Percentiles rank a stretch among this genome's conserved stretches.
These are phyloP conservation scores for Farysia itapuensis DNA, from an alignment of 1,284 basidiomycete species.

Conservation along the genomic window DNA sequence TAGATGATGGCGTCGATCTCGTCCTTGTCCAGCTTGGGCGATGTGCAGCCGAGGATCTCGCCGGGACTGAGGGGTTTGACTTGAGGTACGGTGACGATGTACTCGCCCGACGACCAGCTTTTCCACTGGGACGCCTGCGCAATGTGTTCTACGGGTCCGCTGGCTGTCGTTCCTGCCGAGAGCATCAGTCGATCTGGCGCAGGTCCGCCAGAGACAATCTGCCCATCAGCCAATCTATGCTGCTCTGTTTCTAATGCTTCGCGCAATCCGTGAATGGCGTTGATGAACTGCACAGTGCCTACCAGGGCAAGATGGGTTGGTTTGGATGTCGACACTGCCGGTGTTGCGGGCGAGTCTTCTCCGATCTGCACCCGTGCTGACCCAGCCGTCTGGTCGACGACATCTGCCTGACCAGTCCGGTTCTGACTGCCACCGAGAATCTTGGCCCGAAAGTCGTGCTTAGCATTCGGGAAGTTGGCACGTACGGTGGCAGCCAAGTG, in stretches of 20 bases:
- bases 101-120: conserved; percentile 33
- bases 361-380: conserved; percentile 30
- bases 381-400: conserved; percentile 20
- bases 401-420: conserved; percentile 4
- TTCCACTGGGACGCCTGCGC: conserved; percentile 32
- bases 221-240: conserved; percentile 18
- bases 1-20: conserved; percentile 64
- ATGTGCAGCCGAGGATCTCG: conserved; percentile 95
- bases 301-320: conserved; percentile 52
- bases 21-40: conserved; percentile 68
- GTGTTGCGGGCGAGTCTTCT: conserved; percentile 1
- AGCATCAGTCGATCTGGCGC: conserved; percentile 18
- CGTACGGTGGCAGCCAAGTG: conserved; percentile 83
- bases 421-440: conserved; percentile 36
- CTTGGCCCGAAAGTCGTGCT: conserved; percentile 70
- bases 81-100: conserved; percentile 70
- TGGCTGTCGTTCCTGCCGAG: conserved; percentile 8
- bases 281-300: conserved; percentile 59
- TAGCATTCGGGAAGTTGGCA: conserved; percentile 75
- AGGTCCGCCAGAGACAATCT: conserved; percentile 10
- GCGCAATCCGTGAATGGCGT: conserved; percentile 49
- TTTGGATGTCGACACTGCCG: background rate
- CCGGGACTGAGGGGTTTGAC: conserved; percentile 92
- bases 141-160: conserved; percentile 18
- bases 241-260: conserved; percentile 41